Conservation (phyloP, 306 rosid genomes). For the Elaeagnus macrophylla region DNA sequence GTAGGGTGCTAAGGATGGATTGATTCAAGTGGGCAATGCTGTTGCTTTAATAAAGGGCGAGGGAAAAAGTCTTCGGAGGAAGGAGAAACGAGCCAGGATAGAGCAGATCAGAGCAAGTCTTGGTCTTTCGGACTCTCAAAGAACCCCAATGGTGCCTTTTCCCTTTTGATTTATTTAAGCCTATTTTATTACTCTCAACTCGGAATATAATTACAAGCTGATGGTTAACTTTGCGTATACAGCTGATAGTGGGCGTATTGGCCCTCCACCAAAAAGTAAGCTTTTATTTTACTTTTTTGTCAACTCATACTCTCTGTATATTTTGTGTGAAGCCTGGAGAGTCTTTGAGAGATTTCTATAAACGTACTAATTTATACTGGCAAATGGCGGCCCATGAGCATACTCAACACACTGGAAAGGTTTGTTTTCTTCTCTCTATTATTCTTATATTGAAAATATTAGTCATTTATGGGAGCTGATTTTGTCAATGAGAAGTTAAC, state of each 20-base stretch:
- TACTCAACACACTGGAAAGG: constrained; percentile 98
- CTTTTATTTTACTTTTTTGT: constrained; percentile 12
- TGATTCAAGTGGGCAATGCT: constrained; percentile 74
- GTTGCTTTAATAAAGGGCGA: constrained; percentile 86
- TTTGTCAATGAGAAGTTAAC: neutral
- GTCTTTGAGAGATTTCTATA: constrained; percentile 77
- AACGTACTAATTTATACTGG: constrained; percentile 92
- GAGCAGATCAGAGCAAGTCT: constrained; percentile 98
- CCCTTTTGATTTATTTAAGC: neutral
- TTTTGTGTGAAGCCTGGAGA: constrained; percentile 65
- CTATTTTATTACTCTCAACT: neutral
- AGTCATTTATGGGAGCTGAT: neutral
- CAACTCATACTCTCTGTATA: constrained; percentile 25
- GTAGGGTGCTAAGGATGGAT: constrained; percentile 36
- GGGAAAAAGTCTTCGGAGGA: constrained; percentile 67
- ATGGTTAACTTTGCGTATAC: constrained; percentile 2
- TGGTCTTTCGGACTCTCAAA: constrained; percentile 94
- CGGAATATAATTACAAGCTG: neutral
- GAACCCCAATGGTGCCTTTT: constrained; percentile 65
- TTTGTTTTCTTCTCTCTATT: constrained; percentile 10
- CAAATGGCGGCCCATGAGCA: constrained; percentile 99
- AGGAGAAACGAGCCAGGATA: constrained; percentile 86
- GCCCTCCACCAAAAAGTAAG: constrained; percentile 1
- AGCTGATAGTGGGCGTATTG: neutral
- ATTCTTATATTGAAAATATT: neutral